phyloP scores from a whole-genome alignment of 768 basidiomycete species.

The Lactifluus hygrophoroides region DNA sequence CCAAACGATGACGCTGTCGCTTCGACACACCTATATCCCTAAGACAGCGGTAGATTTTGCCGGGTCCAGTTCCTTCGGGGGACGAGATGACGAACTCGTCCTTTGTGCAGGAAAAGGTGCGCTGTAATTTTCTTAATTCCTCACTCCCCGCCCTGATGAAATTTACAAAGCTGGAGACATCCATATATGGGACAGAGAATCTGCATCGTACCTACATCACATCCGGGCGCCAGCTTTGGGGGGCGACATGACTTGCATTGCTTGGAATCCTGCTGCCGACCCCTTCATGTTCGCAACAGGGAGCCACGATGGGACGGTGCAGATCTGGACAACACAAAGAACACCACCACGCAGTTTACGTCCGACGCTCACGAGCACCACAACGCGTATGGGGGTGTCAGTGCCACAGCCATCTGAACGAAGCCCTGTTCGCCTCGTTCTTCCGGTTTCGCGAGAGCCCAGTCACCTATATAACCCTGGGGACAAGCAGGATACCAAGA shows the following conservation, averaged over 20 bases:
- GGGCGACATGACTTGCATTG: conserved; percentile 65
- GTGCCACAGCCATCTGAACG: background rate
- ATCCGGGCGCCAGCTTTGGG: conserved; percentile 53
- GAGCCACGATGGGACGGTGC: conserved; percentile 65
- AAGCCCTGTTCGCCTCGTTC: background rate
- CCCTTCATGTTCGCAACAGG: conserved; percentile 68
- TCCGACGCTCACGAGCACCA: background rate
- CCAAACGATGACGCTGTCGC: conserved; percentile 23
- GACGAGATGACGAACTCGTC: conserved; percentile 68
- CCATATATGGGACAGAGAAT: conserved; percentile 81
- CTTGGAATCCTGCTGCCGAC: conserved; percentile 65
- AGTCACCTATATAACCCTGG: background rate
- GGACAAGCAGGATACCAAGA: background rate
- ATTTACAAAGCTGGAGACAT: conserved; percentile 60
- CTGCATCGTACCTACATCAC: conserved; percentile 61
- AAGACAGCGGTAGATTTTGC: conserved; percentile 63
- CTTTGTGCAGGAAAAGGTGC: conserved; percentile 70
- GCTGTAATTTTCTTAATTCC: conserved; percentile 3
- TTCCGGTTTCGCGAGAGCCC: background rate
- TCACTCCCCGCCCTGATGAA: conserved; percentile 2
- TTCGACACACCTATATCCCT: conserved; percentile 69
- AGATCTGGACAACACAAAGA: conserved; percentile 49
- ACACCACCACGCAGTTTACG: background rate
- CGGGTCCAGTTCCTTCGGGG: conserved; percentile 77
- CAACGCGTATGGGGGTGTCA: background rate